Conservation (phyloP, 2,329 filamentous ascomycete genomes). For the Neonectria magnoliae region DNA sequence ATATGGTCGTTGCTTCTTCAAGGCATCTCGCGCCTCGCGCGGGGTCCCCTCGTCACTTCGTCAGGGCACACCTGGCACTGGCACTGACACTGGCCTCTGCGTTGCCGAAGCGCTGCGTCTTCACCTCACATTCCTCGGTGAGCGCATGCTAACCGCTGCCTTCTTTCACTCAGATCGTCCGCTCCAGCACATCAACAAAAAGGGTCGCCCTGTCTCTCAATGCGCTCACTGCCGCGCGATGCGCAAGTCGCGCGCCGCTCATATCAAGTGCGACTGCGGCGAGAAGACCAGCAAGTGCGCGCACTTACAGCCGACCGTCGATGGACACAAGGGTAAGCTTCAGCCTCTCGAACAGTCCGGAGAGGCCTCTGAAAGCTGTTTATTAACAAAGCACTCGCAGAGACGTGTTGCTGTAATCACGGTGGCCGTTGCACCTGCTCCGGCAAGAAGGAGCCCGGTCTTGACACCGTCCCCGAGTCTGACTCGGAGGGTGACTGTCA, state of each 20-base stretch:
- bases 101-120: neutral
- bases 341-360: slow-evolving; percentile 21
- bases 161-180: slow-evolving; percentile 75
- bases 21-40: neutral
- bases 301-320: slow-evolving; percentile 66
- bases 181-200: slow-evolving; percentile 95
- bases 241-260: slow-evolving; percentile 94
- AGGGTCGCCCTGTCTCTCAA: slow-evolving; percentile 96
- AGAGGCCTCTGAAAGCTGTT: slow-evolving; percentile 23
- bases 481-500: slow-evolving; percentile 63
- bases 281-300: slow-evolving; percentile 83
- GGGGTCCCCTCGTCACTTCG: neutral
- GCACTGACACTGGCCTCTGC: neutral
- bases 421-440: slow-evolving; percentile 73
- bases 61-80: neutral
- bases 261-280: slow-evolving; percentile 96
- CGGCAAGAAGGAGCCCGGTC: slow-evolving; percentile 67
- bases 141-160: slow-evolving; percentile 37
- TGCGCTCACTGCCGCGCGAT: slow-evolving; percentile 95
- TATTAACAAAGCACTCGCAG: slow-evolving; percentile 49
- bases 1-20: slow-evolving; percentile 13
- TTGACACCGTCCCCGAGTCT: slow-evolving; percentile 73
- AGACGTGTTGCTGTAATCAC: slow-evolving; percentile 77
- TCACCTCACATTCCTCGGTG: neutral
- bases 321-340: slow-evolving; percentile 68